Evolutionary conservation across 176 grass and related monocot species (phyloP).

Genomic region (Rhynchospora tenuis): DNA sequence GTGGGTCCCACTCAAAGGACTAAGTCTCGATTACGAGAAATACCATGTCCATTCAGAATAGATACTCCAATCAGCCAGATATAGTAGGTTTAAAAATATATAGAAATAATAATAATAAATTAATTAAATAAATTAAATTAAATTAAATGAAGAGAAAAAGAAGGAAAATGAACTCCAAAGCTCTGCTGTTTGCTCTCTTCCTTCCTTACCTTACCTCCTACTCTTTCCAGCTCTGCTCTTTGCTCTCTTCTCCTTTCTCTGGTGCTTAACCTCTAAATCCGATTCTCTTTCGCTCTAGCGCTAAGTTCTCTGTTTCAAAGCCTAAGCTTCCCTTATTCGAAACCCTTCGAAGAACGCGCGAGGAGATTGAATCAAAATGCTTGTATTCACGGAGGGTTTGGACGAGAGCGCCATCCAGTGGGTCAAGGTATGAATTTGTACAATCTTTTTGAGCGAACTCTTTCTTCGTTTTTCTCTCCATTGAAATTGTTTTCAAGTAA

Average conservation of each 20-base stretch:
- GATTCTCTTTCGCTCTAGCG: neutral
- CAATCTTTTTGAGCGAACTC: neutral
- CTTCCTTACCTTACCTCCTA: neutral
- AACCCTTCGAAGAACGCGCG: neutral
- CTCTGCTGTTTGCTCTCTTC: neutral
- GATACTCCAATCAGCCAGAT: neutral
- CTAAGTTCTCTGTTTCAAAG: neutral
- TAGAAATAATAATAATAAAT: no score
- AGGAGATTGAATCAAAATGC: constrained; percentile 9
- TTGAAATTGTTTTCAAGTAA: neutral
- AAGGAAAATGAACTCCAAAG: neutral
- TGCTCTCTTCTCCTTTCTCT: neutral
- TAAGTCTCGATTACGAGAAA: neutral
- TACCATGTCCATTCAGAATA: neutral
- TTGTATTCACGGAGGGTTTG: constrained; percentile 93
- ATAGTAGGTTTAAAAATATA: no score
- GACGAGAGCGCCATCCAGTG: constrained; percentile 92
- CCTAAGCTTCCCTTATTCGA: neutral
- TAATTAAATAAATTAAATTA: neutral
- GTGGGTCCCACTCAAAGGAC: no score
- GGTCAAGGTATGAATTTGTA: constrained; percentile 49
- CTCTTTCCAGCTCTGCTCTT: no score
- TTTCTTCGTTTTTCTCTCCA: neutral
- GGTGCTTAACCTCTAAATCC: neutral
- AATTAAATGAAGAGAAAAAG: neutral